Conservation (phyloP, 106 monocot genomes). For the Dendrobium huoshanense region DNA sequence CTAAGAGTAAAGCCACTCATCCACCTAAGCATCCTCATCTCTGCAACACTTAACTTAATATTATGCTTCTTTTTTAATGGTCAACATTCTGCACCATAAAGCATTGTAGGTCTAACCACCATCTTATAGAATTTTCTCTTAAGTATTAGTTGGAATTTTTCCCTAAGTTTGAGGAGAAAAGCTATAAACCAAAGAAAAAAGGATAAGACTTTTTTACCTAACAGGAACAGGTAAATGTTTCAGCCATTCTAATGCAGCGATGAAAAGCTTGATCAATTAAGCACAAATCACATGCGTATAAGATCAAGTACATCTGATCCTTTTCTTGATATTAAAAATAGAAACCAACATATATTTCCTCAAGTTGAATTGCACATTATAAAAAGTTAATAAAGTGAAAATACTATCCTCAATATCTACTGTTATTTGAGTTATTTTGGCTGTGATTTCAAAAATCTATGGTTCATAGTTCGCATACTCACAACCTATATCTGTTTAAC, state of each 20-base stretch:
- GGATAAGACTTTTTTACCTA: neutral
- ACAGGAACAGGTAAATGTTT: neutral
- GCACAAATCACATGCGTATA: neutral
- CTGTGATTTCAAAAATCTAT: constrained; percentile 1
- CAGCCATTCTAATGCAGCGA: neutral
- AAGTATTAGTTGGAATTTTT: too few species aligned
- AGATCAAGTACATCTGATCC: neutral
- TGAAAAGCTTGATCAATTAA: neutral
- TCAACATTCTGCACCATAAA: too few species aligned
- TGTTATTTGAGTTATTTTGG: neutral
- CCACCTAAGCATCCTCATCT: too few species aligned
- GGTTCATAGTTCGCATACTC: neutral
- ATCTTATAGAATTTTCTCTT: too few species aligned
- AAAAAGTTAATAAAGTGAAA: neutral
- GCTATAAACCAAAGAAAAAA: neutral
- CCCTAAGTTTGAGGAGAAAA: neutral
- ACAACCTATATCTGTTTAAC: too few species aligned
- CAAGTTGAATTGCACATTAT: neutral
- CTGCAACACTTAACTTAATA: too few species aligned
- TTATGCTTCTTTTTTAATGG: too few species aligned
- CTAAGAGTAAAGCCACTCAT: too few species aligned
- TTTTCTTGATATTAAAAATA: neutral
- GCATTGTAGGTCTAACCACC: too few species aligned
- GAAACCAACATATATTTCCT: neutral
- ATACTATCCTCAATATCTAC: neutral